Conservation (phyloP, 805 yeast genomes). For the Ogataea neopini region DNA sequence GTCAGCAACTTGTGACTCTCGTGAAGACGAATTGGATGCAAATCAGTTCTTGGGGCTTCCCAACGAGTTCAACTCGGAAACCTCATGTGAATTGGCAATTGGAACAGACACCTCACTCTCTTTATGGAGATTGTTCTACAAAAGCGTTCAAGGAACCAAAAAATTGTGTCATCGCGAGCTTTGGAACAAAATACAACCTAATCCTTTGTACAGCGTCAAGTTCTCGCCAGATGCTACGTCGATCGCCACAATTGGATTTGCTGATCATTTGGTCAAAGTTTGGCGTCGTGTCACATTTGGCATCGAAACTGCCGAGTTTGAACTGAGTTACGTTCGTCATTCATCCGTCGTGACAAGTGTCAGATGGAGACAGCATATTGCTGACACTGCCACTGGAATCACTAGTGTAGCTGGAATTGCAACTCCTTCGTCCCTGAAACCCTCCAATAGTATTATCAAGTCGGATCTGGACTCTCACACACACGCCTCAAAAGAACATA, state of each 20-base stretch:
- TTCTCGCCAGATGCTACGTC: constrained; percentile 69
- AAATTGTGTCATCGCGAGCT: constrained; percentile 27
- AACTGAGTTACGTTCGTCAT: constrained; percentile 67
- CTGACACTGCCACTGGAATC: constrained; percentile 13
- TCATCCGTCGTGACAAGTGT: constrained; percentile 55
- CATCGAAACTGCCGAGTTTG: constrained; percentile 62
- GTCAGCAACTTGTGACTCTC: constrained; percentile 37
- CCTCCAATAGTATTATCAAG: constrained; percentile 32
- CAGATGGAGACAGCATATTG: constrained; percentile 50
- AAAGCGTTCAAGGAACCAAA: constrained; percentile 21
- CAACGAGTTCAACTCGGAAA: constrained; percentile 37
- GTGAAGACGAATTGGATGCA: constrained; percentile 29
- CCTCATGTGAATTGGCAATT: constrained; percentile 53
- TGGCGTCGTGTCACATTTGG: constrained; percentile 79
- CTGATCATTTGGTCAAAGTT: constrained; percentile 68
- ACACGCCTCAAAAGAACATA: constrained; percentile 36
- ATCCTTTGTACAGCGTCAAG: constrained; percentile 55
- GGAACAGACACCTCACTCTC: constrained; percentile 55
- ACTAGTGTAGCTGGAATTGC: constrained; percentile 4
- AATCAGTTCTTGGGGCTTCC: constrained; percentile 34
- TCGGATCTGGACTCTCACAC: constrained; percentile 18
- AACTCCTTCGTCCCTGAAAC: constrained; percentile 23
- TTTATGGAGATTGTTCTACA: constrained; percentile 50
- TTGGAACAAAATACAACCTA: constrained; percentile 58
- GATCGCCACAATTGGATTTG: constrained; percentile 62